Evolutionary conservation across 73 alveolate genomes (phyloP).

Genomic region (Tetrahymena borealis): DNA sequence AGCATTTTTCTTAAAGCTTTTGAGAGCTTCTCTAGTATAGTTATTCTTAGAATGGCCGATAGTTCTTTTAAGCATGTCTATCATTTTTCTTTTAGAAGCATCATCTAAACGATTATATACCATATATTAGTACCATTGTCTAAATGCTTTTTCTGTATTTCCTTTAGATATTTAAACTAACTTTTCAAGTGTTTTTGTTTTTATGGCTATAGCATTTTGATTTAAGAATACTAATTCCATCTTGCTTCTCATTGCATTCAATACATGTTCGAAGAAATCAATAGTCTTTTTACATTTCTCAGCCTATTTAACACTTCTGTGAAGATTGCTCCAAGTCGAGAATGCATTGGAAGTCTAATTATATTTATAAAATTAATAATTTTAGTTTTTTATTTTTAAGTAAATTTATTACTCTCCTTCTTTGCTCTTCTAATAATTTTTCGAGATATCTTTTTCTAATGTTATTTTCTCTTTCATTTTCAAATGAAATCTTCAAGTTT

Average conservation of each 20-base stretch:
- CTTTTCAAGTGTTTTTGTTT: not conserved
- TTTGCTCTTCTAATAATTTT: not conserved
- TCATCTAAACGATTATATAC: not conserved
- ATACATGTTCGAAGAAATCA: not conserved
- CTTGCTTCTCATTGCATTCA: not conserved
- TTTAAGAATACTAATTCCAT: not conserved
- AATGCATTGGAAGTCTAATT: not conserved
- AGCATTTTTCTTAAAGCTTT: not conserved
- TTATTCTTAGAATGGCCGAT: not conserved
- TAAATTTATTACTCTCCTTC: not conserved
- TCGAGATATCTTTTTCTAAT: not conserved
- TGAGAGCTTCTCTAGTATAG: not conserved
- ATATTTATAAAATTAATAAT: not conserved
- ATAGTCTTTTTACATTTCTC: not conserved
- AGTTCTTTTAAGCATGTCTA: not conserved
- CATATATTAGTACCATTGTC: not conserved
- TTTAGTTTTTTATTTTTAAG: not conserved
- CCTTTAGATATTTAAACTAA: not conserved
- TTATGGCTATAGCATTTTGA: not conserved
- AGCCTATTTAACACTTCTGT: not conserved
- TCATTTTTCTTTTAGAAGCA: not conserved
- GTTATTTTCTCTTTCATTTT: not conserved
- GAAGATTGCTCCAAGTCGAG: not conserved
- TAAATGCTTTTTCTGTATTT: not conserved
- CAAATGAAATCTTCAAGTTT: not conserved